Evolutionary conservation across 306 rosid species (phyloP).

Genomic region (Dicorynia guianensis): DNA sequence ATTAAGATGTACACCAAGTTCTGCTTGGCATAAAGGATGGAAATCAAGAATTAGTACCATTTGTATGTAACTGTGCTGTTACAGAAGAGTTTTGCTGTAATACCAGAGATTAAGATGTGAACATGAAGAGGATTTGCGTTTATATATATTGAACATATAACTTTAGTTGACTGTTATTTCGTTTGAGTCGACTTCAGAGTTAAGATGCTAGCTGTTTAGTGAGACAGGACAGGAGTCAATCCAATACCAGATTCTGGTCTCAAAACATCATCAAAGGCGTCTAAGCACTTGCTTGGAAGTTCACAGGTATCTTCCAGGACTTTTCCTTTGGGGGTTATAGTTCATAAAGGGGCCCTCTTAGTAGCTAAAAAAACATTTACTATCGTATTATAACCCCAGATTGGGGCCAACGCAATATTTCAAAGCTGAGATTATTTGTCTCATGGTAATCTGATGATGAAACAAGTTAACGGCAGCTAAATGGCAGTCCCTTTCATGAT

Average conservation of each 20-base stretch:
- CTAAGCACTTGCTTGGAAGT: conserved; percentile 34
- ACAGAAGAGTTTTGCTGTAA: too few species aligned
- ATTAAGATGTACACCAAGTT: not conserved
- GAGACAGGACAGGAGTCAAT: not conserved
- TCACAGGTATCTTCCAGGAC: conserved; percentile 38
- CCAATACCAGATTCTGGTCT: not conserved
- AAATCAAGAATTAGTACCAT: too few species aligned
- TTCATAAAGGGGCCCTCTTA: not conserved
- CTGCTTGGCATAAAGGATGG: not conserved
- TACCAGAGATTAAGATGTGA: too few species aligned
- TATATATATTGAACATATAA: too few species aligned
- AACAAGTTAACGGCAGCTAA: not conserved
- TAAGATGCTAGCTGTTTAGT: not conserved
- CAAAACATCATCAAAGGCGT: not conserved
- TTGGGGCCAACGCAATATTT: conserved; percentile 11
- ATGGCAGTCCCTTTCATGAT: not conserved
- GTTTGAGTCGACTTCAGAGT: not conserved
- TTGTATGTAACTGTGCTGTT: too few species aligned
- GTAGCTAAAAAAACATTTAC: not conserved
- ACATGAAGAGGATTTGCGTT: too few species aligned
- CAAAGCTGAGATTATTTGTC: not conserved
- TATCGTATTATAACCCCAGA: not conserved
- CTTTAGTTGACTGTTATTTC: conserved; percentile 6
- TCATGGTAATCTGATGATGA: not conserved
- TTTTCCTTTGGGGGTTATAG: conserved; percentile 6